Conservation (phyloP, 2,329 filamentous ascomycete species). For the Pleomassaria siparia region DNA sequence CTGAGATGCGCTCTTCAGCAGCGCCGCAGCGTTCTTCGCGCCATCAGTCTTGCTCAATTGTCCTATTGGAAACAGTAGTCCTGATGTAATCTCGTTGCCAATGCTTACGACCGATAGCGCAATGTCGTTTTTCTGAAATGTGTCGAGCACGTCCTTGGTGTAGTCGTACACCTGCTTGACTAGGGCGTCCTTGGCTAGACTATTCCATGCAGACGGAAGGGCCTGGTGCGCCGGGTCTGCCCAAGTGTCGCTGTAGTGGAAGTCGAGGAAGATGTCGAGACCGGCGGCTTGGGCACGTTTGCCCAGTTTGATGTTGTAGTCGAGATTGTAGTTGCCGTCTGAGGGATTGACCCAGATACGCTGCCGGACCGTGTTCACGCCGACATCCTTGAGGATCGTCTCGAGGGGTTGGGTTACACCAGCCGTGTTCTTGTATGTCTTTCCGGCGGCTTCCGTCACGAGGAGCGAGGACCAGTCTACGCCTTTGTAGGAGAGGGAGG, state of each 20-base stretch:
- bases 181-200: conserved; percentile 59
- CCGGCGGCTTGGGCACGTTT: conserved; percentile 65
- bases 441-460: conserved; percentile 63
- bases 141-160: conserved; percentile 62
- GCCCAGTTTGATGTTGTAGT: conserved; percentile 70
- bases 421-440: conserved; percentile 60
- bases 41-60: conserved; percentile 51
- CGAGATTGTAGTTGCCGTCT: conserved; percentile 66
- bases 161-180: conserved; percentile 69
- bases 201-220: conserved; percentile 64
- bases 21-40: conserved; percentile 59
- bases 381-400: conserved; percentile 60
- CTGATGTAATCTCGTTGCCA: conserved; percentile 71
- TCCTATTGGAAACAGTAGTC: conserved; percentile 68
- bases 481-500: conserved; percentile 63
- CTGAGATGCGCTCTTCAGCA: conserved; percentile 65
- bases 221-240: conserved; percentile 66
- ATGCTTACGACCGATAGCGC: conserved; percentile 66
- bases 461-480: conserved; percentile 71
- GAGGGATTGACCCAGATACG: conserved; percentile 68
- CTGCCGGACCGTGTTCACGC: conserved; percentile 71
- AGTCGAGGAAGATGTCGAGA: conserved; percentile 61
- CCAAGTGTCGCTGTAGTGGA: conserved; percentile 72
- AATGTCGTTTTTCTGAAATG: conserved; percentile 59
- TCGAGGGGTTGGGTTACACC: conserved; percentile 61